These are phyloP conservation scores for Phenoliferia sp. DNA, from an alignment of 1,284 basidiomycete genomes.

Conservation along the genomic window DNA sequence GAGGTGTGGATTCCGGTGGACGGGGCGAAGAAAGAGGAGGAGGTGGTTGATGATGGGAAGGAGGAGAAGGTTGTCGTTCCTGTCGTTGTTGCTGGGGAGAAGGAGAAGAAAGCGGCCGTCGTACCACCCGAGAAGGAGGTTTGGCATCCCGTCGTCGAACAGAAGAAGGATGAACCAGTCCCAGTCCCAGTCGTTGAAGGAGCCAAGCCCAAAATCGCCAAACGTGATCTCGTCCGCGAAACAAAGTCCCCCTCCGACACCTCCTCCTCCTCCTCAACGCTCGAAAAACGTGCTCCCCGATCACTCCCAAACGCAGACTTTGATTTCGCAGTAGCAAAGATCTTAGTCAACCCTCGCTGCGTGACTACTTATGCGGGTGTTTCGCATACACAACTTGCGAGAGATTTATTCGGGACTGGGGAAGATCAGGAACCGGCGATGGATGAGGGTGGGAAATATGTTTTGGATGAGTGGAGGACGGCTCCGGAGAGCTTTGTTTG, in stretches of 20 bases:
- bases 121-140: neutral
- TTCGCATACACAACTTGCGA: conserved; percentile 81
- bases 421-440: conserved; percentile 53
- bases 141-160: conserved; percentile 3
- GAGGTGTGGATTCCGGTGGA: too few relatives aligned
- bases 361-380: conserved; percentile 95
- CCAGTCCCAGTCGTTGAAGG: neutral
- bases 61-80: conserved; percentile 17
- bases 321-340: conserved; percentile 63
- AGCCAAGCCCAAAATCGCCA: neutral
- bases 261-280: conserved; percentile 54
- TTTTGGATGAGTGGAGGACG: conserved; percentile 85
- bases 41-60: too few relatives aligned
- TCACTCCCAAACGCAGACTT: conserved; percentile 82
- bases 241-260: conserved; percentile 49
- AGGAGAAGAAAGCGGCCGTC: conserved; percentile 6
- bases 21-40: too few relatives aligned
- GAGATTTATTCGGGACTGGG: conserved; percentile 78
- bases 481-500: conserved; percentile 93
- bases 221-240: conserved; percentile 4
- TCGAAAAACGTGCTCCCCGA: conserved; percentile 25
- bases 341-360: conserved; percentile 88
- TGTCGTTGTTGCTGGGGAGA: conserved; percentile 22
- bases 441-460: conserved; percentile 54
- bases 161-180: conserved; percentile 7